These are phyloP conservation scores for Leishmania turanica DNA, from an alignment of 208 protist species.

Conservation along the genomic window DNA sequence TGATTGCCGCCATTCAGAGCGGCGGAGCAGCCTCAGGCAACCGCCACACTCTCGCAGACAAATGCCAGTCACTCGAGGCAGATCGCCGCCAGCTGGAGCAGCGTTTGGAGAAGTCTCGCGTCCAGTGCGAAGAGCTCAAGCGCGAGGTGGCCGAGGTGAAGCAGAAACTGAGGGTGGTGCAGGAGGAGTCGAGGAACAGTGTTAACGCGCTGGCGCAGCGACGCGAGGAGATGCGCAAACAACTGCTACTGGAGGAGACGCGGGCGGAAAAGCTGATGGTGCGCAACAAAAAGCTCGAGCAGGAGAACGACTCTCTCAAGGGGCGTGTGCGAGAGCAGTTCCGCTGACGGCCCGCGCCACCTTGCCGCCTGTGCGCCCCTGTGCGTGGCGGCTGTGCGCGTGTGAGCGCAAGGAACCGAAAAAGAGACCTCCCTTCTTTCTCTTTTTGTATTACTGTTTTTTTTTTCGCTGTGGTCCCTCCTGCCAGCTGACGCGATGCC, in stretches of 20 bases:
- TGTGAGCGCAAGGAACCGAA: not conserved
- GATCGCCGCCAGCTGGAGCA: constrained; percentile 56
- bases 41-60: constrained; percentile 46
- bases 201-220: constrained; percentile 55
- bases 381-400: not conserved
- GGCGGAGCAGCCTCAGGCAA: constrained; percentile 32
- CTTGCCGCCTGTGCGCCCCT: not conserved
- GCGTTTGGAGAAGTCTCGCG: constrained; percentile 36
- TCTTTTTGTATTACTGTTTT: no score
- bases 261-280: constrained; percentile 71
- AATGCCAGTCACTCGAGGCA: constrained; percentile 44
- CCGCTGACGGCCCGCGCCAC: constrained; percentile 6
- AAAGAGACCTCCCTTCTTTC: not conserved
- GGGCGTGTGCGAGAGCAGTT: constrained; percentile 24
- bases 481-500: not conserved
- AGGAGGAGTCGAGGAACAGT: constrained; percentile 50
- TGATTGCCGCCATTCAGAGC: constrained; percentile 63
- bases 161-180: constrained; percentile 50
- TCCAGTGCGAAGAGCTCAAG: constrained; percentile 55
- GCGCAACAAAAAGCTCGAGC: constrained; percentile 62
- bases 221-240: constrained; percentile 74
- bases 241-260: constrained; percentile 81
- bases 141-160: constrained; percentile 47
- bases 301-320: constrained; percentile 63
- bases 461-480: not conserved